Percentiles rank a stretch among this genome's conserved stretches.
These are phyloP conservation scores for Helichrysum umbraculigerum DNA, from an alignment of 129 eudicot species.

Conservation along the genomic window DNA sequence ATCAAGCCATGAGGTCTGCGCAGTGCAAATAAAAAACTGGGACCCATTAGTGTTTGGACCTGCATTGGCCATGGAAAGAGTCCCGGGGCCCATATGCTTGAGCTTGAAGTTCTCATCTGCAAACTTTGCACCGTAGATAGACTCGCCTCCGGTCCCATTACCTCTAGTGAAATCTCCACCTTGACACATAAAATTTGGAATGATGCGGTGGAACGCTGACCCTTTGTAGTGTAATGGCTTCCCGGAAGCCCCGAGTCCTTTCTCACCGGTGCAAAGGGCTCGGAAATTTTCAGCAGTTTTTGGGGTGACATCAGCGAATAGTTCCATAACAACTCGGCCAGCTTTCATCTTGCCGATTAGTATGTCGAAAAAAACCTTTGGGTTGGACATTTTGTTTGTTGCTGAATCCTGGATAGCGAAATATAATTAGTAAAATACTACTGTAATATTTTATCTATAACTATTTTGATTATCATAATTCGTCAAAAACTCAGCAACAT, in stretches of 20 bases:
- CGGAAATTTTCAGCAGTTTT: slow-evolving; percentile 93
- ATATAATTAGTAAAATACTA: too few relatives aligned
- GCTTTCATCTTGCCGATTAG: slow-evolving; percentile 64
- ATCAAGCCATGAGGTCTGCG: slow-evolving; percentile 75
- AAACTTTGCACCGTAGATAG: slow-evolving; percentile 79
- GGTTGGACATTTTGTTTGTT: slow-evolving; percentile 54
- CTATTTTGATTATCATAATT: neutral
- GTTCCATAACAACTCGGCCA: slow-evolving; percentile 79
- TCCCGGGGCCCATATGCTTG: slow-evolving; percentile 70
- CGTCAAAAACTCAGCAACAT: neutral
- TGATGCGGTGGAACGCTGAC: slow-evolving; percentile 77
- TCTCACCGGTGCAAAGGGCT: slow-evolving; percentile 97
- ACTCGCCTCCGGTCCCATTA: slow-evolving; percentile 92
- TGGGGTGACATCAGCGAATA: slow-evolving; percentile 69
- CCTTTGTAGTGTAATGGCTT: slow-evolving; percentile 92
- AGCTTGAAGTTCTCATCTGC: slow-evolving; percentile 79
- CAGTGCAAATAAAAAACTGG: slow-evolving; percentile 82
- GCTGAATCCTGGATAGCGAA: neutral
- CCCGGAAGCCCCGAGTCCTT: slow-evolving; percentile 72
- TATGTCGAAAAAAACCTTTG: slow-evolving; percentile 91
- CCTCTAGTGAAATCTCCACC: slow-evolving; percentile 94
- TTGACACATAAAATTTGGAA: slow-evolving; percentile 89
- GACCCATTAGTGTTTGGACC: slow-evolving; percentile 90
- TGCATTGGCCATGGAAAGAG: slow-evolving; percentile 88
- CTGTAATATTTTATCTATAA: neutral